Evolutionary conservation across 352 stramenopile genomes (phyloP).

Genomic region (Pythium biforme): DNA sequence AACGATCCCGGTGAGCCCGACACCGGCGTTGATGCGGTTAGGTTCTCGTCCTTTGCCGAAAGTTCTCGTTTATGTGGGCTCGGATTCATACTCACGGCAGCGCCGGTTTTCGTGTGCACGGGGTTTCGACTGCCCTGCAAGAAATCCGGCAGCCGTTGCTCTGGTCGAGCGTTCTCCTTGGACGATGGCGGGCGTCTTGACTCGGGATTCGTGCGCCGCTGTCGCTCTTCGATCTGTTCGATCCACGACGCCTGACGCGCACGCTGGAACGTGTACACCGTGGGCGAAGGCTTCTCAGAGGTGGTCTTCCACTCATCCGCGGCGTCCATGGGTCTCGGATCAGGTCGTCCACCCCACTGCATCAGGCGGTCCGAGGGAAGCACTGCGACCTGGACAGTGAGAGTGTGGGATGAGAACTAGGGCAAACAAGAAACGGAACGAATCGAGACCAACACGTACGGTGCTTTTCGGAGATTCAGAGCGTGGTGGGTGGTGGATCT

Average conservation of each 20-base stretch:
- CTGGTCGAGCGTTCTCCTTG: constrained; percentile 5
- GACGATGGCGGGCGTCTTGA: constrained; percentile 18
- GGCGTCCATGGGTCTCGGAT: constrained; percentile 52
- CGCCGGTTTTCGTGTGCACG: constrained; percentile 31
- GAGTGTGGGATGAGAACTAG: not conserved
- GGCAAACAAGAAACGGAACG: not conserved
- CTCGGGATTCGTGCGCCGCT: constrained; percentile 39
- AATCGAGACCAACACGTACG: not conserved
- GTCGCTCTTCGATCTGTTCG: constrained; percentile 58
- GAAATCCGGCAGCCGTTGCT: constrained; percentile 41
- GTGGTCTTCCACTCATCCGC: constrained; percentile 58
- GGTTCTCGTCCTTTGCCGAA: not conserved
- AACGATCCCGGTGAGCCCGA: constrained; percentile 3
- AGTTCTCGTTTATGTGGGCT: not conserved
- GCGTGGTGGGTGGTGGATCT: constrained; percentile 20
- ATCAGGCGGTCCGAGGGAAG: constrained; percentile 36
- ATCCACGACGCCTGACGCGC: constrained; percentile 60
- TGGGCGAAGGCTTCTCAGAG: constrained; percentile 59
- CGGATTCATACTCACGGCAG: not conserved
- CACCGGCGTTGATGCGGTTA: not conserved
- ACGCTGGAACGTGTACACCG: constrained; percentile 56
- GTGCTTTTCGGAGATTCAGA: constrained; percentile 13
- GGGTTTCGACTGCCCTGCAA: constrained; percentile 46
- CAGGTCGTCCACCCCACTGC: constrained; percentile 43
- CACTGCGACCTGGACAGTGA: constrained; percentile 10